Evolutionary conservation across 75 land plant species (phyloP).

Genomic region (Cupressus sempervirens): DNA sequence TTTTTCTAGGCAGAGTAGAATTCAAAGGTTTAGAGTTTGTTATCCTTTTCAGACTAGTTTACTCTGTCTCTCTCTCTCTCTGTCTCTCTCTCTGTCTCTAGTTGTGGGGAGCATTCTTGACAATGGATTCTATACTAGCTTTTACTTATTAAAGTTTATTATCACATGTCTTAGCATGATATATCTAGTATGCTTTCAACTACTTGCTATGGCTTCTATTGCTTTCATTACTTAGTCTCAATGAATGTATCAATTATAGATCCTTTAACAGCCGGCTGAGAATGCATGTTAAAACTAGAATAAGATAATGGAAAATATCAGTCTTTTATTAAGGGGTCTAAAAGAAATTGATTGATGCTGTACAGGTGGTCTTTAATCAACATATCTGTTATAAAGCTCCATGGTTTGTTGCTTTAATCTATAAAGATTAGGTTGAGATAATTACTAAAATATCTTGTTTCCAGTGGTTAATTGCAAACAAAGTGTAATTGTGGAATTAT

Average conservation of each 20-base stretch:
- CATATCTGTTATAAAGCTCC: background rate
- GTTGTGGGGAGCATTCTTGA: background rate
- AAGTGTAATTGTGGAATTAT: too few relatives aligned
- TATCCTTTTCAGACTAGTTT: background rate
- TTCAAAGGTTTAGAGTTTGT: background rate
- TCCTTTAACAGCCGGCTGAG: background rate
- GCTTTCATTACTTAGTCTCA: background rate
- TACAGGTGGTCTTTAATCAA: background rate
- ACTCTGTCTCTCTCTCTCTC: background rate
- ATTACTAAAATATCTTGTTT: background rate
- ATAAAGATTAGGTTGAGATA: background rate
- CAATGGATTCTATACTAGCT: background rate
- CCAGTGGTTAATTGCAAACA: background rate
- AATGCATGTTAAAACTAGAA: background rate
- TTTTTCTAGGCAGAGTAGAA: slow-evolving; percentile 5
- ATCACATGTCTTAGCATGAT: background rate
- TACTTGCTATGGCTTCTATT: background rate
- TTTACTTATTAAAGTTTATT: background rate
- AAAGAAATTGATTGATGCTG: background rate
- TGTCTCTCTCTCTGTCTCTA: background rate
- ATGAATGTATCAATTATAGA: background rate
- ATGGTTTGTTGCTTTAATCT: background rate
- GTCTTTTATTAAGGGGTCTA: background rate
- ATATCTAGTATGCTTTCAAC: background rate
- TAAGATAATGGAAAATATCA: background rate